Base-by-base conservation (phyloP, 139 green algal species). In the Chlamydomonas applanata region DNA sequence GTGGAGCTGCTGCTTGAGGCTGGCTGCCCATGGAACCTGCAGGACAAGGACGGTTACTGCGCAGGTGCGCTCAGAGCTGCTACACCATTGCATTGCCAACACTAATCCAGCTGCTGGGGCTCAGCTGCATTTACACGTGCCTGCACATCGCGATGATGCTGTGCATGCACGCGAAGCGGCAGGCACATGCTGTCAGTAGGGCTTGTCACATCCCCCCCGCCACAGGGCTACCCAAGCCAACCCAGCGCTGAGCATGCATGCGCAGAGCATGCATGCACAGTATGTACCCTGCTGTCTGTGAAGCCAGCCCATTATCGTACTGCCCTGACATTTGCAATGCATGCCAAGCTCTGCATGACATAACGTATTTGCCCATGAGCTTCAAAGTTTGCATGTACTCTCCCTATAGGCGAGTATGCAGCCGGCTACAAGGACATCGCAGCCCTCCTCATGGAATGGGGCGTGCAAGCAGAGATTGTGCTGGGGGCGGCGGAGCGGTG, bases 331-430 rank as follows among this genome's bases (percentile, higher is more conserved):
- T 46, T 9, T 71, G 30, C 19, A n/a, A 7, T 71, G 46, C 32
- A 71, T 49, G 19, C 14, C 29, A 71, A 14, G 30, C 11, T 27
- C 22, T 53, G 29, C 34, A n/a, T 71, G 25, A 71, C 45, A 33
- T 9, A 7, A 14, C 32, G 7, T 22, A 33, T 22, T 22, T 71
- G 63, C 32, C 34, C 63, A 22, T 46, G 49, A 52, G 30, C 40
- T 59, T 57, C 49, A 19, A 19, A 19, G n/a, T 49, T 19, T 19
- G 11, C 11, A 11, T 49, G 40, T 49, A 11, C 40, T 49, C 40
- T 19, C 34, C 20, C 3, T 74, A 63, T 76, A 83, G 84, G 91
- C 0, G 87, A 97, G 59, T 91, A 88, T 65, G 90, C 87, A 3
- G 78, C 85, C 46, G 80, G 64, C 29, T 82, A 90, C 13, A 59